Conservation (phyloP, 495 filamentous ascomycete species). For the Arthonia radiata region DNA sequence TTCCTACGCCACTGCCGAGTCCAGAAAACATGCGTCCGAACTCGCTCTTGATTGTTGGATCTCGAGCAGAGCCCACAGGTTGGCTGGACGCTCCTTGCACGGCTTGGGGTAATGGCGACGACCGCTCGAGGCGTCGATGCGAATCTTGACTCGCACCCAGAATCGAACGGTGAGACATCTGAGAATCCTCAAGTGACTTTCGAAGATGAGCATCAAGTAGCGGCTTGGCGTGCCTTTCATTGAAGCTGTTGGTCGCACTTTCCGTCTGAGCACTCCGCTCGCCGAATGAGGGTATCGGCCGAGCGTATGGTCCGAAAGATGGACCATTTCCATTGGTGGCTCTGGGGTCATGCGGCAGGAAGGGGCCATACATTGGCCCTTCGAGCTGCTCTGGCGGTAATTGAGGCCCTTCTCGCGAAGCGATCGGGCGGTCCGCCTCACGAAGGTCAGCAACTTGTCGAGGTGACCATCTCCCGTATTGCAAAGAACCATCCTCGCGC, state of each 20-base stretch:
- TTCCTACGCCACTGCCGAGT: slow-evolving; percentile 63
- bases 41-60: slow-evolving; percentile 73
- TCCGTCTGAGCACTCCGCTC: slow-evolving; percentile 8
- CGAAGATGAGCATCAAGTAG: slow-evolving; percentile 4
- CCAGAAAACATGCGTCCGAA: slow-evolving; percentile 81
- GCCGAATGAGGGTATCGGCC: slow-evolving; percentile 1
- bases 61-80: slow-evolving; percentile 43
- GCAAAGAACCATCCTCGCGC: too few species aligned
- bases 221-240: slow-evolving; percentile 6
- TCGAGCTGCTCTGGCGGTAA: neutral
- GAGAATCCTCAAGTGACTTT: slow-evolving; percentile 5
- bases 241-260: slow-evolving; percentile 6
- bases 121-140: slow-evolving; percentile 32
- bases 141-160: slow-evolving; percentile 32
- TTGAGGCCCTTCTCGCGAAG: too few species aligned
- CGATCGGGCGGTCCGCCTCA: too few species aligned
- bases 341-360: slow-evolving; percentile 3
- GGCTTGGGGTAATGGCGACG: slow-evolving; percentile 69
- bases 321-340: slow-evolving; percentile 6
- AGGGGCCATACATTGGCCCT: neutral
- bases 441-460: too few species aligned
- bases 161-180: slow-evolving; percentile 12
- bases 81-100: slow-evolving; percentile 78
- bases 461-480: too few species aligned
- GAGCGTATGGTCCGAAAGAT: slow-evolving; percentile 1